Conservation (phyloP, 139 green algal genomes). For the Haematococcus lacustris region DNA sequence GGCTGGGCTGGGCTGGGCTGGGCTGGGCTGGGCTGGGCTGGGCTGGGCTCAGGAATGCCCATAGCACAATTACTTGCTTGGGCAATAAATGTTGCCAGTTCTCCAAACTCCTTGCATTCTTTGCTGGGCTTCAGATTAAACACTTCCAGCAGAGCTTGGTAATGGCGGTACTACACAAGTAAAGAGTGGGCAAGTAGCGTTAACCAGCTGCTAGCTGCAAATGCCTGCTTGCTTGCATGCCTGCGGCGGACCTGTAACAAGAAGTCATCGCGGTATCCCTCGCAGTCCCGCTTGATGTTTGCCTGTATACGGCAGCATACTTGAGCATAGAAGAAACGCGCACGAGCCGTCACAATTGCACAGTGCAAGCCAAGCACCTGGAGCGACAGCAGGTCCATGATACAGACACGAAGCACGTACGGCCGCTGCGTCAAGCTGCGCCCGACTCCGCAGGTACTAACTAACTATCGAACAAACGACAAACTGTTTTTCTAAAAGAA, state of each 20-base stretch:
- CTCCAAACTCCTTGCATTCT: conserved; percentile 70
- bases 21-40: neutral
- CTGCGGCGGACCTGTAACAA: conserved; percentile 53
- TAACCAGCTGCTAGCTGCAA: neutral
- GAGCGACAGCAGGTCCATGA: neutral
- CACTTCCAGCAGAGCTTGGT: conserved; percentile 70
- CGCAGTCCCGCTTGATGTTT: conserved; percentile 83
- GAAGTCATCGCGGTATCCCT: conserved; percentile 92
- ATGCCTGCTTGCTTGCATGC: neutral
- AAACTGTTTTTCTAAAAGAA: too few relatives aligned
- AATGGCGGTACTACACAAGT: conserved; percentile 67
- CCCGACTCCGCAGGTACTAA: too few relatives aligned
- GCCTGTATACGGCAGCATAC: conserved; percentile 43
- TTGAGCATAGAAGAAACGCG: neutral
- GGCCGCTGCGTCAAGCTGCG: too few relatives aligned
- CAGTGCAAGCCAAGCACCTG: neutral
- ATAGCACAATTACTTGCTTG: too few relatives aligned
- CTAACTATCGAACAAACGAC: too few relatives aligned
- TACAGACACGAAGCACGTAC: too few relatives aligned
- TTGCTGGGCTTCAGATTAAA: conserved; percentile 82
- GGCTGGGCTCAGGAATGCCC: too few relatives aligned
- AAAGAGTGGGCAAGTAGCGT: neutral
- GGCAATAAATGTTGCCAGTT: conserved; percentile 85
- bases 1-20: neutral
- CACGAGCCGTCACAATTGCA: neutral